Evolutionary conservation across 169 alveolate species (phyloP).

Genomic region (Amoebophrya sp.): DNA sequence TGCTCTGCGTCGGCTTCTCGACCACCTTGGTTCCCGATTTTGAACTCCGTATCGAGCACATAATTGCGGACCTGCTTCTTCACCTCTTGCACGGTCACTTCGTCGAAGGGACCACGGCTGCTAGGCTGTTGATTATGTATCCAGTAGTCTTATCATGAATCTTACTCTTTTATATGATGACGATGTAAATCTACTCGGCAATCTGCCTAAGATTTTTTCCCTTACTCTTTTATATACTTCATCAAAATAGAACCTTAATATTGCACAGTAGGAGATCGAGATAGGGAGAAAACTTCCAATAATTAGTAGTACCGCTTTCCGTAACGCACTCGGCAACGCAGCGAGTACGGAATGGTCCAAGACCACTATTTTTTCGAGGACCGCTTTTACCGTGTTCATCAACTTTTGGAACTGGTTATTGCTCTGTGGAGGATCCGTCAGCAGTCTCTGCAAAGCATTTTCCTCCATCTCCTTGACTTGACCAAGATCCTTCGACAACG

Average conservation of each 20-base stretch:
- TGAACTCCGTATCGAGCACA: neutral
- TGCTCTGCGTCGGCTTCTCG: neutral
- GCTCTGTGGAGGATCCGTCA: neutral
- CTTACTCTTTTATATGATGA: too few relatives aligned
- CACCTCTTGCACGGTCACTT: neutral
- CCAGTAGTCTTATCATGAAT: too few relatives aligned
- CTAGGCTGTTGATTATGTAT: too few relatives aligned
- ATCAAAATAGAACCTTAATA: too few relatives aligned
- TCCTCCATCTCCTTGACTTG: neutral
- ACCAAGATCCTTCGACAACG: neutral
- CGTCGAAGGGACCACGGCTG: slow-evolving; percentile 25
- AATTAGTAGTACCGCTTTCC: too few relatives aligned
- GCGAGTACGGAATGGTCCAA: neutral
- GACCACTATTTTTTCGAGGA: neutral
- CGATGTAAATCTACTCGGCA: too few relatives aligned
- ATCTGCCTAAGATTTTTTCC: too few relatives aligned
- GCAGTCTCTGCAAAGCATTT: neutral
- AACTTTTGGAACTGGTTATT: neutral
- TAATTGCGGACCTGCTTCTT: slow-evolving; percentile 1
- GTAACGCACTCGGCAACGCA: neutral
- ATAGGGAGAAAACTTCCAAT: too few relatives aligned
- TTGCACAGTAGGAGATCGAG: too few relatives aligned
- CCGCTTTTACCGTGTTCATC: neutral
- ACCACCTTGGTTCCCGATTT: neutral
- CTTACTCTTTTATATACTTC: too few relatives aligned